These are phyloP conservation scores for Pseudogymnoascus sp. DNA, from an alignment of 2,329 filamentous ascomycete genomes.

Conservation along the genomic window DNA sequence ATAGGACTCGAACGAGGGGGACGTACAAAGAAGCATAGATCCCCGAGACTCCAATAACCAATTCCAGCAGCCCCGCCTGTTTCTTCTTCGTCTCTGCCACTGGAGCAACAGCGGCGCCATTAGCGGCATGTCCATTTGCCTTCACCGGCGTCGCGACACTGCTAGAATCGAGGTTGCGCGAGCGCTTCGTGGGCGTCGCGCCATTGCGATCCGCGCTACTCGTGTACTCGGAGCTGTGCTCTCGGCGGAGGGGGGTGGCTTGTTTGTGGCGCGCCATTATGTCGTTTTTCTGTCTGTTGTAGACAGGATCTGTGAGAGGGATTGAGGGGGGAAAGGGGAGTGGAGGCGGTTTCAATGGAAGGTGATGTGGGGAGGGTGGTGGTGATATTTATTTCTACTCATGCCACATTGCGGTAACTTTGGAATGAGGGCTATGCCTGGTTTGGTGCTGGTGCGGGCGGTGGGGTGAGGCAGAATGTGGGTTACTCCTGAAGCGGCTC, in stretches of 20 bases:
- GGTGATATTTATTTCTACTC: conserved; percentile 5
- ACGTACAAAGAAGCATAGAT: conserved; percentile 94
- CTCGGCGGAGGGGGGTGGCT: conserved; percentile 53
- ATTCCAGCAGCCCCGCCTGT: conserved; percentile 61
- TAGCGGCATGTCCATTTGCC: conserved; percentile 17
- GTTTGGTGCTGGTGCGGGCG: not conserved
- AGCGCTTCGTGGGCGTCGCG: conserved; percentile 27
- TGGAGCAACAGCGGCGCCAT: conserved; percentile 22
- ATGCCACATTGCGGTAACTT: conserved; percentile 9
- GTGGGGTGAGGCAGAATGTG: not conserved
- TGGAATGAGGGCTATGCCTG: not conserved
- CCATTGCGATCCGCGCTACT: conserved; percentile 36
- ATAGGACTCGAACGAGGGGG: too few species aligned
- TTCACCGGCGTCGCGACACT: conserved; percentile 15
- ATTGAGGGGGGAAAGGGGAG: too few species aligned
- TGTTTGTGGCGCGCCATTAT: conserved; percentile 71
- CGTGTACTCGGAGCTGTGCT: conserved; percentile 59
- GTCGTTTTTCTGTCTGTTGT: conserved; percentile 7
- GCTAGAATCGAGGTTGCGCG: conserved; percentile 25
- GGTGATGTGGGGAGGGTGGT: not conserved
- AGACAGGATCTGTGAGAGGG: too few species aligned
- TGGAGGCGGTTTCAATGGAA: not conserved
- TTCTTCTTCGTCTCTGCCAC: conserved; percentile 29
- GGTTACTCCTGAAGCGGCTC: not conserved
- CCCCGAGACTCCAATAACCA: conserved; percentile 80